Base-by-base conservation (phyloP, 805 yeast genomes). In the Starmerella riodocensis region DNA sequence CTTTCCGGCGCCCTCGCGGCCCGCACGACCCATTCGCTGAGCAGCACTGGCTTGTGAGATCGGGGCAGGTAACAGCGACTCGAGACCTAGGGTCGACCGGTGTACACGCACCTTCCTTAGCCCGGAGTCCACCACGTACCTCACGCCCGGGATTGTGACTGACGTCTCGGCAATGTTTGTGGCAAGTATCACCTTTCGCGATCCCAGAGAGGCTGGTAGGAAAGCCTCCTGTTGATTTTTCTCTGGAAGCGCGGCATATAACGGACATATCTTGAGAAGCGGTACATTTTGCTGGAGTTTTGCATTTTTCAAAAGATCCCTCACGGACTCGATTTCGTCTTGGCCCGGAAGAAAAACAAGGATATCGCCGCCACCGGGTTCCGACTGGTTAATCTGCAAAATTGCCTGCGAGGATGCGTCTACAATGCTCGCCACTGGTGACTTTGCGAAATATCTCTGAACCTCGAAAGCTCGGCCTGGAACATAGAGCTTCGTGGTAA, bases 91-190 rank as follows among this genome's bases (percentile, higher is more conserved):
- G 50, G 78, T 85, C 53, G 88, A 94, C 52, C 91, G 74, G 94
- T 96, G 88, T 1, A 88, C 93, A 49, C 88, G 83, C 7, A 88
- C 93, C 55, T 91, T 91, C 41, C 96, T 69, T 35, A 88, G 64
- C 0, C 99, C 99, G 0, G 93, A 73, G 59, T 91, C 99, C 19
- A 91, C 69, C 7, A 91, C 97, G 53, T 82, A 91, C 49, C 83
- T 73, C 14, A 91, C 91, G 1, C 98, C 98, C 12, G 93, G 76
- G 26, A 91, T 91, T 3, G 99, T 91, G 45, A 91, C 76, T 23
- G 98, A 91, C 0, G 99, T 91, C 63, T 91, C 99, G 0, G 99
- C 98, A 50, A 91, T 85, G 56, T 91, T 91, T 1, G 99, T 91
- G 6, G 97, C 84, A 42, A 91, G 61, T 22, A 91, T 81, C 30